These are phyloP conservation scores for Mycosphaerella sp. DNA, from an alignment of 2,329 filamentous ascomycete genomes.

Conservation along the genomic window DNA sequence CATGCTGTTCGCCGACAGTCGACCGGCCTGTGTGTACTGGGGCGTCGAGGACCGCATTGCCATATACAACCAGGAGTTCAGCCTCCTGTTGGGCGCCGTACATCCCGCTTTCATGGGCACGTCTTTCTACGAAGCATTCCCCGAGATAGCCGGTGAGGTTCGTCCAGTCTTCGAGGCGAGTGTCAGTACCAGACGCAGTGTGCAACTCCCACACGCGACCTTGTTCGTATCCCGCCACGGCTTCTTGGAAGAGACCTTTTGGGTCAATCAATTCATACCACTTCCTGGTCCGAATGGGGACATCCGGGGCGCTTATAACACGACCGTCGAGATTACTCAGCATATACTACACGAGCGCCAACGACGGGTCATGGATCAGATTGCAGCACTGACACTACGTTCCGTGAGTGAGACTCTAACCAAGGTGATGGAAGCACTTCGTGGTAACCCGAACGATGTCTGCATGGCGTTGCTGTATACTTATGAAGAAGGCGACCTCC, in stretches of 20 bases:
- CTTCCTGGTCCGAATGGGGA: conserved; percentile 17
- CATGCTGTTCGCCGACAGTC: conserved; percentile 23
- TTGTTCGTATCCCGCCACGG: conserved; percentile 18
- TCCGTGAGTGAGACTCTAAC: conserved; percentile 6
- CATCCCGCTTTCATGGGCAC: conserved; percentile 24
- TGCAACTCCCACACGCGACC: neutral
- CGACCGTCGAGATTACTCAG: conserved; percentile 15
- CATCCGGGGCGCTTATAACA: conserved; percentile 24
- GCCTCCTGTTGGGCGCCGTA: conserved; percentile 27
- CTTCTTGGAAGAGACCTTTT: conserved; percentile 24
- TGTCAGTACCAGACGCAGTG: conserved; percentile 10
- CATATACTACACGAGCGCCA: neutral
- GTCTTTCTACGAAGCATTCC: conserved; percentile 17
- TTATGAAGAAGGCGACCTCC: conserved; percentile 12
- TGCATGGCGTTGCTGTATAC: conserved; percentile 17
- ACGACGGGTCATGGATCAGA: neutral
- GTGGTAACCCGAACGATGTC: conserved; percentile 17
- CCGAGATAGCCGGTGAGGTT: conserved; percentile 7
- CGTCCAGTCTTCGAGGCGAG: conserved; percentile 8
- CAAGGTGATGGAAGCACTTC: conserved; percentile 14
- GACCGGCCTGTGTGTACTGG: conserved; percentile 23
- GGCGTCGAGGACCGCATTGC: conserved; percentile 30
- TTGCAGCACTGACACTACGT: neutral
- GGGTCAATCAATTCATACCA: conserved; percentile 23
- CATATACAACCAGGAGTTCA: conserved; percentile 37